These are phyloP conservation scores for Phellopilus nigrolimitatus DNA, from an alignment of 1,284 basidiomycete genomes.

Conservation along the genomic window DNA sequence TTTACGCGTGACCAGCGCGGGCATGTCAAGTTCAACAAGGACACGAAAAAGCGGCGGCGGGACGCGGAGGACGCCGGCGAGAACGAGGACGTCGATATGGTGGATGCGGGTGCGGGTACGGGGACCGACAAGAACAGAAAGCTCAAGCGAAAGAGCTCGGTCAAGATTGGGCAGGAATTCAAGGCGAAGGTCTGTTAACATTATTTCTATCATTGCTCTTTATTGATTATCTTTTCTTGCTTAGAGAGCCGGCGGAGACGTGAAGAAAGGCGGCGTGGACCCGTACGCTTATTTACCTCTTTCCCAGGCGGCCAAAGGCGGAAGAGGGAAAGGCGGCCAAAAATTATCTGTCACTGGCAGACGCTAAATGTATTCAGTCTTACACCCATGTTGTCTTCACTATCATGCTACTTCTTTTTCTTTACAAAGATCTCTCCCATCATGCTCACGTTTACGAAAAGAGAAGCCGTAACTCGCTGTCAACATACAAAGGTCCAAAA, in stretches of 20 bases:
- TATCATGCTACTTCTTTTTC: too few relatives aligned
- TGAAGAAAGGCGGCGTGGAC: conserved; percentile 82
- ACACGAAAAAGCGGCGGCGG: conserved; percentile 84
- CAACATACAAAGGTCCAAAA: too few relatives aligned
- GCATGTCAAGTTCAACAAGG: conserved; percentile 93
- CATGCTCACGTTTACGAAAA: too few relatives aligned
- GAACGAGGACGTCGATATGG: conserved; percentile 72
- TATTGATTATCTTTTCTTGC: conserved; percentile 5
- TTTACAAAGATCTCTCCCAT: too few relatives aligned
- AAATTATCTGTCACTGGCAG: conserved; percentile 52
- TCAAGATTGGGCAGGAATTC: conserved; percentile 82
- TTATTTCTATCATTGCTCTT: neutral
- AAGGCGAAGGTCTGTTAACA: conserved; percentile 66
- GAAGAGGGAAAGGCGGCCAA: conserved; percentile 36
- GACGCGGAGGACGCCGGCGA: conserved; percentile 51
- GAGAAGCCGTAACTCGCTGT: too few relatives aligned
- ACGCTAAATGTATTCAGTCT: conserved; percentile 25
- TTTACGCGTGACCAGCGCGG: conserved; percentile 83
- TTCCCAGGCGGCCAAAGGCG: conserved; percentile 74
- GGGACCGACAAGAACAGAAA: conserved; percentile 43
- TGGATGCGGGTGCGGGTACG: conserved; percentile 37
- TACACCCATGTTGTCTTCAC: too few relatives aligned
- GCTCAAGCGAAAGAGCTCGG: conserved; percentile 51
- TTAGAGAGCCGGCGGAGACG: conserved; percentile 88
- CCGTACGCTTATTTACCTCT: conserved; percentile 92